Evolutionary conservation across 139 green algal genomes (phyloP).

Genomic region (Coelastrella sp.): DNA sequence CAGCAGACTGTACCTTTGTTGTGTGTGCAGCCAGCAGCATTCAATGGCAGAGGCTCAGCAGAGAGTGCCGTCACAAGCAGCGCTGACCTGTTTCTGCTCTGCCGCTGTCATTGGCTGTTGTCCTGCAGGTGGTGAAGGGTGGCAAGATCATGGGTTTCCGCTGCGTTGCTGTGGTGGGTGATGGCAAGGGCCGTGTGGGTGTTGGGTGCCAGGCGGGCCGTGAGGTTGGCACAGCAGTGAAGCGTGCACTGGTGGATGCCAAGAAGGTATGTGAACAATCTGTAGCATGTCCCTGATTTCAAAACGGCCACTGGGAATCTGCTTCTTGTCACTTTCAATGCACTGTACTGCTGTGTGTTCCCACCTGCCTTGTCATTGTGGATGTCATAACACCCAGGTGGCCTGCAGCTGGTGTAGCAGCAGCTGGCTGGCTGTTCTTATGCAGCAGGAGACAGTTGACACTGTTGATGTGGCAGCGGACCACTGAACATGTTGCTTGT

Average conservation of each 20-base stretch:
- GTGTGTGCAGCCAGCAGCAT: too few species aligned
- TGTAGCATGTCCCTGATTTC: too few species aligned
- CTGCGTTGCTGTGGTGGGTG: conserved; percentile 68
- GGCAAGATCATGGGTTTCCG: conserved; percentile 96
- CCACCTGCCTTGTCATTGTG: too few species aligned
- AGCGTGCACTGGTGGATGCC: conserved; percentile 85
- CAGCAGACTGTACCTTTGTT: too few species aligned
- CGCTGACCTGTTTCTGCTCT: background rate
- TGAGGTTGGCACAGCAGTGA: conserved; percentile 88
- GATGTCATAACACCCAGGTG: too few species aligned
- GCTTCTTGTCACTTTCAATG: background rate
- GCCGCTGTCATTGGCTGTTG: conserved; percentile 2
- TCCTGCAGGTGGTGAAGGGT: conserved; percentile 82
- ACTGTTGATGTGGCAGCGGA: too few species aligned
- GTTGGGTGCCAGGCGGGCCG: conserved; percentile 91
- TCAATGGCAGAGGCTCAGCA: background rate
- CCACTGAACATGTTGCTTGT: background rate
- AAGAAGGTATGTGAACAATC: conserved; percentile 52
- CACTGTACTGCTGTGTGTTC: background rate
- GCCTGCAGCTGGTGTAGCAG: too few species aligned
- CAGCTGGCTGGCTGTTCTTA: too few species aligned
- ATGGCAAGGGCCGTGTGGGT: conserved; percentile 80
- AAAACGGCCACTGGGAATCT: too few species aligned
- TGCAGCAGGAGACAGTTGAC: too few species aligned
- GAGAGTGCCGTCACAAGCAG: background rate